Evolutionary conservation across 2,329 filamentous ascomycete genomes (phyloP).

Genomic region (Fusarium neocosmosporiellum): DNA sequence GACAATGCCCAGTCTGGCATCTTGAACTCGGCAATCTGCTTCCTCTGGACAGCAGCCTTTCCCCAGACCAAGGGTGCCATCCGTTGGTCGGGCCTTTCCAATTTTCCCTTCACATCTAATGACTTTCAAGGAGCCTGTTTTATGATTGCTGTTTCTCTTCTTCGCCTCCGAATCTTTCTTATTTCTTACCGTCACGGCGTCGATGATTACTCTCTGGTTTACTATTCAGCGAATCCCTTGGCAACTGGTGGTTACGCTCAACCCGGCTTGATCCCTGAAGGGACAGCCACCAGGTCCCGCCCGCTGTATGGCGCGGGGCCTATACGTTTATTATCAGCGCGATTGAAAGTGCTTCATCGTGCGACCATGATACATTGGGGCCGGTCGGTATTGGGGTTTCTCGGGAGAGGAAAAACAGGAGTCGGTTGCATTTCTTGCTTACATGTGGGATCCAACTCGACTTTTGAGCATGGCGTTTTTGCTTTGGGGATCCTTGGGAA

Average conservation of each 20-base stretch:
- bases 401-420: constrained; percentile 37
- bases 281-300: constrained; percentile 29
- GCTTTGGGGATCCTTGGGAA: constrained; percentile 13
- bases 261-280: constrained; percentile 27
- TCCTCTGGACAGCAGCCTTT: constrained; percentile 12
- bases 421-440: constrained; percentile 37
- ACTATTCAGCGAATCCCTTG: constrained; percentile 37
- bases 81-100: constrained; percentile 9
- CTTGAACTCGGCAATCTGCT: constrained; percentile 18
- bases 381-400: constrained; percentile 27
- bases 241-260: constrained; percentile 40
- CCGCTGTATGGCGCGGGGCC: constrained; percentile 26
- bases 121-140: constrained; percentile 31
- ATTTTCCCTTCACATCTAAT: constrained; percentile 38
- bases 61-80: constrained; percentile 4
- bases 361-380: constrained; percentile 40
- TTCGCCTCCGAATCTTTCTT: constrained; percentile 16
- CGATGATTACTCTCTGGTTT: constrained; percentile 29
- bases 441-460: constrained; percentile 23
- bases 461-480: constrained; percentile 37
- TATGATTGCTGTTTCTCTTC: constrained; percentile 31
- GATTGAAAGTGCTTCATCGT: constrained; percentile 47
- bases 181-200: constrained; percentile 37
- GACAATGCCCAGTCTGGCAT: constrained; percentile 13
- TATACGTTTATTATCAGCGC: constrained; percentile 44